phyloP scores from a whole-genome alignment of 2,329 filamentous ascomycete species.

The Podosphaera fusca region DNA sequence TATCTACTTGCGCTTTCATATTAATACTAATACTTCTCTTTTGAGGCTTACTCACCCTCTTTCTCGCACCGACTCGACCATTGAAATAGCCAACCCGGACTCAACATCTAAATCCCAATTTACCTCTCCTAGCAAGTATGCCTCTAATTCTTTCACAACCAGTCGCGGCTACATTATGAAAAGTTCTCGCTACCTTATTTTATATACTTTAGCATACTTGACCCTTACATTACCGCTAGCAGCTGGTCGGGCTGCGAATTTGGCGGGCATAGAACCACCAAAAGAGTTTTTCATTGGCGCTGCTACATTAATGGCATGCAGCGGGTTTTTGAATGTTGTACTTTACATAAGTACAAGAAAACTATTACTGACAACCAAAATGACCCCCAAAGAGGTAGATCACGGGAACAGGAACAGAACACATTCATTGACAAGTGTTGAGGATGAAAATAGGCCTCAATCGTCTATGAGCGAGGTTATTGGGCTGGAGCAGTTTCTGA shows the following conservation, averaged over 20 bases:
- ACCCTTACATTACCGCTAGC: conserved; percentile 27
- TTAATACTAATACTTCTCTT: conserved; percentile 1
- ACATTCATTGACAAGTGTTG: not conserved
- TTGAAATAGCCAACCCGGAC: conserved; percentile 4
- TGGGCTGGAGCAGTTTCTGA: not conserved
- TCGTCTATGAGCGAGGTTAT: not conserved
- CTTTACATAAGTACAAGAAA: conserved; percentile 12
- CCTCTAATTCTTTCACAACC: conserved; percentile 5
- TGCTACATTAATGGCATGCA: conserved; percentile 9
- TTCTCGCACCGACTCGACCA: conserved; percentile 2
- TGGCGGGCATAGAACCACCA: conserved; percentile 17
- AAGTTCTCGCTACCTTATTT: conserved; percentile 26
- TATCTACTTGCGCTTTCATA: conserved; percentile 12
- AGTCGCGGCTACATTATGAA: conserved; percentile 10
- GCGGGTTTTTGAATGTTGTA: conserved; percentile 9
- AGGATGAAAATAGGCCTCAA: not conserved
- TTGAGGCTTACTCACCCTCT: not conserved
- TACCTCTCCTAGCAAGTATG: not conserved
- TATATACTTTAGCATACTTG: conserved; percentile 27
- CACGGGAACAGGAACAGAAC: not conserved
- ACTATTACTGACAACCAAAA: not conserved
- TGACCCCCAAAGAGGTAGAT: not conserved
- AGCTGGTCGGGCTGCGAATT: conserved; percentile 24
- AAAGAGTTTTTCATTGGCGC: conserved; percentile 7
- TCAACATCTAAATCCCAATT: not conserved